Percentiles rank a stretch among this genome's conserved stretches.
Evolutionary conservation across 2,329 filamentous ascomycete genomes (phyloP).

Genomic region (Penicillium sp.): DNA sequence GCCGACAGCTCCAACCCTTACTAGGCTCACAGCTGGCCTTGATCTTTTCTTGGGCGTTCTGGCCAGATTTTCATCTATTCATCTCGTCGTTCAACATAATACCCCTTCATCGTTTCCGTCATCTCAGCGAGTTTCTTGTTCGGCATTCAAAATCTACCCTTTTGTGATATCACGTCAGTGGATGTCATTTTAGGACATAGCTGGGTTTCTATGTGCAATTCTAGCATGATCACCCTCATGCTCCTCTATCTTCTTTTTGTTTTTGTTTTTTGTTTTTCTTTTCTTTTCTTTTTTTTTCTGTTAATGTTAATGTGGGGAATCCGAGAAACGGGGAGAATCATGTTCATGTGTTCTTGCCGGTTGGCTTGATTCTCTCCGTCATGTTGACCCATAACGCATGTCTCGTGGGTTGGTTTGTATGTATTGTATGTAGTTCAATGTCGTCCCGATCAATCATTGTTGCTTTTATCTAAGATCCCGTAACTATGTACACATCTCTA

Average conservation of each 20-base stretch:
- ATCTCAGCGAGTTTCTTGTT: not conserved
- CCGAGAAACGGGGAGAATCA: too few relatives aligned
- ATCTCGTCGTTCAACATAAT: not conserved
- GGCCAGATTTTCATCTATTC: not conserved
- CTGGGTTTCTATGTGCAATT: not conserved
- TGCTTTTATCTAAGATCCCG: not conserved
- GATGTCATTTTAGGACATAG: not conserved
- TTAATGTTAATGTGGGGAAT: not conserved
- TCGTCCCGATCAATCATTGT: not conserved
- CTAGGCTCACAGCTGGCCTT: not conserved
- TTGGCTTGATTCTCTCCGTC: not conserved
- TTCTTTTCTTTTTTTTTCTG: too few relatives aligned
- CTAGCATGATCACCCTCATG: not conserved
- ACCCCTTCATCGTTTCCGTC: not conserved
- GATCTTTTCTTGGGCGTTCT: not conserved
- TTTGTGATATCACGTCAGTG: not conserved
- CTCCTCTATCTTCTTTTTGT: not conserved
- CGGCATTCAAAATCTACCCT: not conserved
- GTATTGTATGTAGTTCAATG: not conserved
- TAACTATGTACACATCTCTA: not conserved
- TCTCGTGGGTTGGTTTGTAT: not conserved
- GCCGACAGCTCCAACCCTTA: not conserved
- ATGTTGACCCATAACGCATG: not conserved
- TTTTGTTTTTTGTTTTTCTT: too few relatives aligned
- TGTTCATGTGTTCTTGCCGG: not conserved